Percentiles rank a stretch among this genome's conserved stretches.
These are phyloP conservation scores for Penicillium polonicum DNA, from an alignment of 2,329 filamentous ascomycete species.

Conservation along the genomic window DNA sequence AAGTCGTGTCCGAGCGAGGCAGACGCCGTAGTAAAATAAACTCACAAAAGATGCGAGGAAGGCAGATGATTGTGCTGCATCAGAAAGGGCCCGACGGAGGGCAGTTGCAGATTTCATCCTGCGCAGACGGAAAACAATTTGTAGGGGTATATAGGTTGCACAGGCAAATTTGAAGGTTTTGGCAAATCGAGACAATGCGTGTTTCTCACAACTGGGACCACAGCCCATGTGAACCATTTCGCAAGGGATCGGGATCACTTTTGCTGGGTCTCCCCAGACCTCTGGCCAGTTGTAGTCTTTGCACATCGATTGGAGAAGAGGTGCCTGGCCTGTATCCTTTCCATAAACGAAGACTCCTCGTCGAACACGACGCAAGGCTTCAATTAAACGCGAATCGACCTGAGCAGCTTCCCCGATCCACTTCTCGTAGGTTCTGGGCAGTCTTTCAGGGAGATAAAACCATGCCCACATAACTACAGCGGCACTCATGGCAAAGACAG, in stretches of 20 bases:
- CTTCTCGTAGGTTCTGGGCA: constrained; percentile 72
- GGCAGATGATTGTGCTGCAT: constrained; percentile 68
- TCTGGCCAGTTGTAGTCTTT: constrained; percentile 66
- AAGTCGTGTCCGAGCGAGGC: constrained; percentile 69
- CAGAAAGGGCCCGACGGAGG: constrained; percentile 54
- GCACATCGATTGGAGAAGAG: constrained; percentile 70
- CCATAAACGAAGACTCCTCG: constrained; percentile 68
- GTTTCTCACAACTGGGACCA: constrained; percentile 68
- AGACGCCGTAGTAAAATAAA: constrained; percentile 83
- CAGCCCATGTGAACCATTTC: constrained; percentile 79
- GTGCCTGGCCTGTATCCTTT: constrained; percentile 67
- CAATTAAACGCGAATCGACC: constrained; percentile 71
- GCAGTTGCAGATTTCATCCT: constrained; percentile 48
- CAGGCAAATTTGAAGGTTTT: constrained; percentile 72
- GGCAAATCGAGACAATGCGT: constrained; percentile 66
- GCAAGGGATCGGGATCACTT: constrained; percentile 72
- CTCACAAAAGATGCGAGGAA: constrained; percentile 77
- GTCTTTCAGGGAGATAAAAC: constrained; percentile 70
- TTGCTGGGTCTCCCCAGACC: constrained; percentile 70
- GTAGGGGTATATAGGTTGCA: constrained; percentile 73
- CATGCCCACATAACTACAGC: constrained; percentile 85
- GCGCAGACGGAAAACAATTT: constrained; percentile 61
- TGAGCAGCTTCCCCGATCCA: constrained; percentile 79
- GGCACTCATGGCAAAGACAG: constrained; percentile 69
- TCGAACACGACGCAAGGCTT: constrained; percentile 67